Base-by-base conservation (phyloP, 176 grass and related monocot species). In the Lolium multiflorum region DNA sequence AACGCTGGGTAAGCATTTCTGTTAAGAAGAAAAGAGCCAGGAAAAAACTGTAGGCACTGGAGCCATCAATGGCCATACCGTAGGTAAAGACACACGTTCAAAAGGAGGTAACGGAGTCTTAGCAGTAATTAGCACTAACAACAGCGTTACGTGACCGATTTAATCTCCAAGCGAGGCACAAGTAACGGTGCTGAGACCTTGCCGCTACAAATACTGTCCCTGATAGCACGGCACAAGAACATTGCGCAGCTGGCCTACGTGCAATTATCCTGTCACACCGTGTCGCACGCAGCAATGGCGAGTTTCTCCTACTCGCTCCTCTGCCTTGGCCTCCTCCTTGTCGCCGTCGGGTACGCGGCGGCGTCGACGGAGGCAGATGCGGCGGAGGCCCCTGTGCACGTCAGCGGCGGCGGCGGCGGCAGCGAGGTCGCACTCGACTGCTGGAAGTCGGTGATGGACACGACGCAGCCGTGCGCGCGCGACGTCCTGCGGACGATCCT, bases 401-500 rank as follows among this genome's bases (percentile, higher is more conserved):
- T 35, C 31, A 35, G 31, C 31, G n/a, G 38, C 38, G 56, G 48
- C 48, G 48, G 48, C 18, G 56, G 48, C 48, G 48, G 48, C 18
- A 4, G 38, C 22, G n/a, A 9, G 49, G 74, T 55, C 22, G 76
- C 76, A 3, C 6, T 41, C 14, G 87, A 12, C 18, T 83, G 87
- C 73, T 37, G 55, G 73, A 69, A 51, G 62, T 77, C 80, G 9
- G 41, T 83, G 5, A 10, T 78, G 74, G 73, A 78, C 43, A 59
- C 81, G 72, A 57, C 80, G 39, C 17, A 6, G 3, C 63, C 87
- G 24, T 88, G 87, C 74, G 52, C 63, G 41, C 81, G 26, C 20
- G 80, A 88, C 63, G 26, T 61, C 24, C 41, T 88, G 25, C 17
- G 17, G 62, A 78, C 80, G 73, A 52, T 88, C 17, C 52, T 71